Percentiles rank a stretch among this genome's conserved stretches.
Conservation (phyloP, 192 early-diverging fungal species). For the Backusella morwellensis region DNA sequence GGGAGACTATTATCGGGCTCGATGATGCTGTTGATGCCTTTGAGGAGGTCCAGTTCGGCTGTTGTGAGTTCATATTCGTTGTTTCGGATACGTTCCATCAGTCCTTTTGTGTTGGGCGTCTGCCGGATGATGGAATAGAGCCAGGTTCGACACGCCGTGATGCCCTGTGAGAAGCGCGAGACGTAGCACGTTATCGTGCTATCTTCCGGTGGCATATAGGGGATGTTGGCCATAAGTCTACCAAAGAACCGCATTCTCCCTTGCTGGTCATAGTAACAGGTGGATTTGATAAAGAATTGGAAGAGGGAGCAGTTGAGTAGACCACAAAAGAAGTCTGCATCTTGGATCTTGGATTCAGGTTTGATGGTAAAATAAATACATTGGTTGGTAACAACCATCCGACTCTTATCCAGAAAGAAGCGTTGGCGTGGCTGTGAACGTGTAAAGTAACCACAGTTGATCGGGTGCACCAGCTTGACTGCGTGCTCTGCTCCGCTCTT, state of each 20-base stretch:
- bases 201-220: constrained; percentile 28
- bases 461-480: constrained; percentile 56
- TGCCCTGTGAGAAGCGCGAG: constrained; percentile 8
- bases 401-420: constrained; percentile 49
- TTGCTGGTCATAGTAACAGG: constrained; percentile 57
- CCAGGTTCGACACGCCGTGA: background rate
- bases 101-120: background rate
- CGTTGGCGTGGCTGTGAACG: constrained; percentile 51
- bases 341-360: background rate
- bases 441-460: constrained; percentile 57
- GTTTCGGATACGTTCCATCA: constrained; percentile 26
- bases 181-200: background rate
- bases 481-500: constrained; percentile 49
- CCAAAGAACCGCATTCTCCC: constrained; percentile 55
- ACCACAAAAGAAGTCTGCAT: constrained; percentile 36
- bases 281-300: constrained; percentile 44
- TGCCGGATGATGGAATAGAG: constrained; percentile 15
- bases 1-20: background rate
- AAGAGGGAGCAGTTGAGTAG: constrained; percentile 45
- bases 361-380: constrained; percentile 56
- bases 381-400: constrained; percentile 52
- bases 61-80: constrained; percentile 15
- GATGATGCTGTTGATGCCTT: background rate
- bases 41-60: background rate
- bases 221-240: constrained; percentile 59